Base-by-base conservation (phyloP, 345 rosid genomes). In the Anastatica hierochuntica region DNA sequence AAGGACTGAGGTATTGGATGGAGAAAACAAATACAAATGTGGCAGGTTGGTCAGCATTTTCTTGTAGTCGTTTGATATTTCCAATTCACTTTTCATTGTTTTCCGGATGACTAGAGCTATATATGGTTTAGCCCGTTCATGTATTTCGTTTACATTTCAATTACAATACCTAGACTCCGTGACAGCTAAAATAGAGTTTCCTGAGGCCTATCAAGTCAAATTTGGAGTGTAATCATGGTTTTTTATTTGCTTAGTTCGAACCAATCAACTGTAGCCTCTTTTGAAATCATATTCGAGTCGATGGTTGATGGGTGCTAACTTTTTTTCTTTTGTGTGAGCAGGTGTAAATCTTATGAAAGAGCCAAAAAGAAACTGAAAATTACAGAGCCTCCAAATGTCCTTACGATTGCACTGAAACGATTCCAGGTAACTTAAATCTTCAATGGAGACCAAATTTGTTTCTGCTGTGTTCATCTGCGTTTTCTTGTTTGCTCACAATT, bases 401-500 rank as follows among this genome's bases (percentile, higher is more conserved):
- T 94, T 48, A 94, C 99, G 3, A 84, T 94, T 72, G 89, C 85
- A n/a, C 80, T 94, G 23, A 94, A 94, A 76, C 78, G 99, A 45
- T 94, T 83, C 72, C 97, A 84, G 97, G 99, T 85, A 69, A 54
- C 46, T 16, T n/a, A 4, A 17, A 41, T 49, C 14, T 52, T 27
- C 11, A 44, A 3, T 53, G 24, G 53, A 23, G 17, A 31, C 56
- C 41, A 1, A 8, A 16, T 38, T 53, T 23, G 21, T 67, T 66
- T 33, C 31, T 53, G 26, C 16, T 33, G 20, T 18, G 38, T 19
- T 43, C 42, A 52, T 48, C 5, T 14, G 37, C 31, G 49, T 63
- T 42, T 52, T 24, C 8, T 41, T 55, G 55, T 21, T 51, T 68
- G 59, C 69, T 76, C 39, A 67, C 63, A 48, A 9, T 9, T 53